phyloP scores from a whole-genome alignment of 148 eudicot genomes.

The Vaccinium darrowii region DNA sequence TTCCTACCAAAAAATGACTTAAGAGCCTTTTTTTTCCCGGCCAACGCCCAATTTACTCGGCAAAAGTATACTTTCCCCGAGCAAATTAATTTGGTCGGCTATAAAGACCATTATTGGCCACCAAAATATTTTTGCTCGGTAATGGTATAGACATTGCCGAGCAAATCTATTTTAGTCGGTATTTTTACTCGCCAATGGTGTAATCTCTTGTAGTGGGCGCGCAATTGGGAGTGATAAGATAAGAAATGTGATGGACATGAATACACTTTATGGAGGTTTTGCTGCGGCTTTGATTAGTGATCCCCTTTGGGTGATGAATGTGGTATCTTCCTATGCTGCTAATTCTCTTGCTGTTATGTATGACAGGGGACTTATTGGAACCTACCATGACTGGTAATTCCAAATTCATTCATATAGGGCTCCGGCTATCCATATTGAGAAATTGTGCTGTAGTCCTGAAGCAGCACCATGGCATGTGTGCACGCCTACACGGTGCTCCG shows the following conservation, averaged over 20 bases:
- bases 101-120: no score
- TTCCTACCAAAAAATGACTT: no score
- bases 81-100: no score
- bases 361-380: constrained; percentile 92
- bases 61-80: no score
- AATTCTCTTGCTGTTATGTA: constrained; percentile 75
- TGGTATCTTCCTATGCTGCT: constrained; percentile 69
- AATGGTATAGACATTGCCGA: no score
- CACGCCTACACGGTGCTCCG: neutral
- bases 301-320: constrained; percentile 98
- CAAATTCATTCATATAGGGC: neutral
- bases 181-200: no score
- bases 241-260: constrained; percentile 97
- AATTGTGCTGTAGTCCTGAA: neutral
- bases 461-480: neutral
- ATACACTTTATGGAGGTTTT: constrained; percentile 84
- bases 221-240: constrained; percentile 75
- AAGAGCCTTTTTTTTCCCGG: no score
- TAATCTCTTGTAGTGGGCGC: no score
- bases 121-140: no score
- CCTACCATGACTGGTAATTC: constrained; percentile 86
- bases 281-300: constrained; percentile 72
- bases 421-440: neutral
- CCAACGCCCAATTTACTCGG: no score
- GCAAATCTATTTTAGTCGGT: no score